Conservation (phyloP, 2,329 filamentous ascomycete species). For the Graphilbum ipis-grandicollis region DNA sequence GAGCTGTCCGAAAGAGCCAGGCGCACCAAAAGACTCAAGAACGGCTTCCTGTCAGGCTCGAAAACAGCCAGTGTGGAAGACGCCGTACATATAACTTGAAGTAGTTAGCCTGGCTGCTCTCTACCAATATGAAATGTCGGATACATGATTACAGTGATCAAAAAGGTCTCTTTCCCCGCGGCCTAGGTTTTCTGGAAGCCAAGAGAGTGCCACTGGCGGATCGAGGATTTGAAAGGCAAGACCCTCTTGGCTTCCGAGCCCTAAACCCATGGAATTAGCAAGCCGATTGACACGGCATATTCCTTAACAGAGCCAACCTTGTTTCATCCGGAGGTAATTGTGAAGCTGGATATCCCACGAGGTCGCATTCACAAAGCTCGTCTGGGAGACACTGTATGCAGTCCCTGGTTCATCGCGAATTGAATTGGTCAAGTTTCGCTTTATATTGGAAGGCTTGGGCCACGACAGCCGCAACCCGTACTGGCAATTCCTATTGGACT, state of each 20-base stretch:
- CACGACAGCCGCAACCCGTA: constrained; percentile 4
- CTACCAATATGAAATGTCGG: too few species aligned
- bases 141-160: constrained; percentile 3
- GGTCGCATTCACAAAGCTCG: constrained; percentile 3
- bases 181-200: constrained; percentile 1
- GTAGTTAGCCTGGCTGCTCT: too few species aligned
- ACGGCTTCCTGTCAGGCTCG: not conserved
- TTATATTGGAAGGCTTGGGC: not conserved
- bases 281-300: not conserved
- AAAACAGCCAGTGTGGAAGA: constrained; percentile 2
- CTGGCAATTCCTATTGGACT: not conserved
- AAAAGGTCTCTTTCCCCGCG: constrained; percentile 1
- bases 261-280: not conserved
- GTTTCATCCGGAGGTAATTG: constrained; percentile 1
- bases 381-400: not conserved
- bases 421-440: constrained; percentile 1
- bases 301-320: not conserved
- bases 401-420: not conserved
- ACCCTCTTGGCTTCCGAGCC: not conserved
- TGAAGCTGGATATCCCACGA: constrained; percentile 2
- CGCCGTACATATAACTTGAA: constrained; percentile 1
- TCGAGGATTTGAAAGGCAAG: not conserved
- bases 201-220: constrained; percentile 1
- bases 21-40: constrained; percentile 2
- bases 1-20: constrained; percentile 2